These are phyloP conservation scores for Oryza longistaminata DNA, from an alignment of 176 grass and related monocot genomes.

Conservation along the genomic window DNA sequence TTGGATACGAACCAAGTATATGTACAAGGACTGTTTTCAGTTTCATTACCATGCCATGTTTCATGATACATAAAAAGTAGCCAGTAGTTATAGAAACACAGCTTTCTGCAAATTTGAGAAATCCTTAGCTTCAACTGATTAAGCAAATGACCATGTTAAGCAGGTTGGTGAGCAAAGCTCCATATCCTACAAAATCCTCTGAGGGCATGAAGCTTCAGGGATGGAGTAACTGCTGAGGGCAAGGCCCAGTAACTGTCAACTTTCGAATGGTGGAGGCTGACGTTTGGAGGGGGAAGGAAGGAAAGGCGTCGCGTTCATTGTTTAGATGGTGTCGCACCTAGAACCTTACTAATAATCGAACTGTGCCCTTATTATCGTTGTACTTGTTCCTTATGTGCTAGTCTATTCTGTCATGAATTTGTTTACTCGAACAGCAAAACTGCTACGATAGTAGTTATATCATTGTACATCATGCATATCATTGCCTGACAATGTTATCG, in stretches of 20 bases:
- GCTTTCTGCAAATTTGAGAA: neutral
- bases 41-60: neutral
- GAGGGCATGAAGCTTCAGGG: constrained; percentile 52
- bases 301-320: neutral
- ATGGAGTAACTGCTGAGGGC: constrained; percentile 37
- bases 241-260: constrained; percentile 45
- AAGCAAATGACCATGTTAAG: neutral
- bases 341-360: constrained; percentile 48
- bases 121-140: neutral
- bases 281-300: constrained; percentile 1
- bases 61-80: neutral
- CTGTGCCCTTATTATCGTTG: constrained; percentile 25
- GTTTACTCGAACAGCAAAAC: constrained; percentile 7
- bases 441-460: constrained; percentile 10
- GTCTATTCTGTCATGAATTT: constrained; percentile 33
- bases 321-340: constrained; percentile 17
- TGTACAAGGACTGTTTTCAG: neutral
- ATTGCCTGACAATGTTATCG: constrained; percentile 32
- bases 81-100: neutral
- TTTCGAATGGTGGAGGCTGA: constrained; percentile 31
- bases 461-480: constrained; percentile 33
- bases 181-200: constrained; percentile 58
- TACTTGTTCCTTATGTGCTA: constrained; percentile 33
- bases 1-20: neutral
- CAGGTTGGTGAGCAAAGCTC: constrained; percentile 86